A percentile compares a stretch with the other conserved stretches of the same genome.
These are phyloP conservation scores for Deinandra increscens DNA, from an alignment of 129 eudicot genomes.

Conservation along the genomic window DNA sequence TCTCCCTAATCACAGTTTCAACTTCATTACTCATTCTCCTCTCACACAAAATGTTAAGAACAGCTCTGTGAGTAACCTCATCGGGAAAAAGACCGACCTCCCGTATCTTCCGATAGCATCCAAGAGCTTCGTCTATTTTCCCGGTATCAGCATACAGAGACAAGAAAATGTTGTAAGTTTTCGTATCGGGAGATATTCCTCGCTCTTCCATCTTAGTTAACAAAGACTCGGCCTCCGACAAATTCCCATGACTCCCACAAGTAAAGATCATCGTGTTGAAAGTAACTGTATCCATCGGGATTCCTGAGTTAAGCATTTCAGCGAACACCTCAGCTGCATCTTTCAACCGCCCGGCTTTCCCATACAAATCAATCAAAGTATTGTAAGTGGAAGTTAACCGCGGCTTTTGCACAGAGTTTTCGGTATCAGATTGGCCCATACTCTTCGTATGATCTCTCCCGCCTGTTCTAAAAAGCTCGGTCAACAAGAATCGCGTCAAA, in stretches of 20 bases:
- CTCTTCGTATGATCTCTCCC: constrained; percentile 43
- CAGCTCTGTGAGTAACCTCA: constrained; percentile 68
- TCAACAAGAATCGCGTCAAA: constrained; percentile 64
- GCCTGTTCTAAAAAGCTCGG: constrained; percentile 82
- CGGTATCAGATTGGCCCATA: constrained; percentile 18
- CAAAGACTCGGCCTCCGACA: constrained; percentile 71
- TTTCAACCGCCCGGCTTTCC: constrained; percentile 77
- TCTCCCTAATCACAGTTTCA: constrained; percentile 64
- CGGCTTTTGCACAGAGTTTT: constrained; percentile 44
- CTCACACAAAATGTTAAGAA: constrained; percentile 57
- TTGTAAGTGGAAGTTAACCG: constrained; percentile 65
- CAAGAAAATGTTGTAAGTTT: constrained; percentile 73
- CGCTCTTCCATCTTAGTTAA: constrained; percentile 76
- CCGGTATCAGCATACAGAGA: constrained; percentile 62
- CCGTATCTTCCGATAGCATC: constrained; percentile 55
- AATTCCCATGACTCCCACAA: constrained; percentile 75
- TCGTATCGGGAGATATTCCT: constrained; percentile 66
- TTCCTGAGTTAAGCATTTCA: constrained; percentile 75
- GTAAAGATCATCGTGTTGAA: constrained; percentile 77
- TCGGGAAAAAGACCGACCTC: constrained; percentile 76
- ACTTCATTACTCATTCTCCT: constrained; percentile 55
- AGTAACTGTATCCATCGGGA: constrained; percentile 57
- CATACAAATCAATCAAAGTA: constrained; percentile 81
- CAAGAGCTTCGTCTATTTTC: constrained; percentile 52
- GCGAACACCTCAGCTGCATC: constrained; percentile 74